phyloP scores from a whole-genome alignment of 169 alveolate genomes.

The Pseudocohnilembus persalinus region DNA sequence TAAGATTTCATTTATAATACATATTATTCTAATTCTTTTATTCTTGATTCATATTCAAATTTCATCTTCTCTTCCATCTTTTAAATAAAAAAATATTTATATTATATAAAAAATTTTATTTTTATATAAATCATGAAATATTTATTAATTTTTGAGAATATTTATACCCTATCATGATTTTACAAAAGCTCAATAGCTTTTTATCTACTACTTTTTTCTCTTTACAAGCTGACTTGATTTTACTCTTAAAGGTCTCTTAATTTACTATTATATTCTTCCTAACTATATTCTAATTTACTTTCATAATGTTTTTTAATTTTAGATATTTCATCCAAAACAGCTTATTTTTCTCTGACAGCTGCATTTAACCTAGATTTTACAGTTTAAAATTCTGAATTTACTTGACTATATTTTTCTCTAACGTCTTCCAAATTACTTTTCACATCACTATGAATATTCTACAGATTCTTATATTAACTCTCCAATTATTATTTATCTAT shows the following conservation, averaged over 20 bases:
- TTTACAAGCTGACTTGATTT: constrained; percentile 6
- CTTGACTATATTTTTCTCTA: constrained; percentile 9
- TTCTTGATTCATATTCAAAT: constrained; percentile 19
- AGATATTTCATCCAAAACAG: constrained; percentile 21
- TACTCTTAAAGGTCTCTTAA: constrained; percentile 3
- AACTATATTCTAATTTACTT: constrained; percentile 26
- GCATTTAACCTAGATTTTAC: constrained; percentile 2
- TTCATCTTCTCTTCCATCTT: constrained; percentile 34
- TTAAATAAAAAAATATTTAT: no score
- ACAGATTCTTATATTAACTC: background rate
- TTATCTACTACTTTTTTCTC: constrained; percentile 23
- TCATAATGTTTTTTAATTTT: constrained; percentile 36
- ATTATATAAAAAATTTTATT: no score
- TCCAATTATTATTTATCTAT: constrained; percentile 14
- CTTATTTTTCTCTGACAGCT: constrained; percentile 6
- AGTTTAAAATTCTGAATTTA: constrained; percentile 19
- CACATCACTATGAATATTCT: constrained; percentile 21
- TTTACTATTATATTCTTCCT: constrained; percentile 32
- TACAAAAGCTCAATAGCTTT: constrained; percentile 19
- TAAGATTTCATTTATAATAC: background rate
- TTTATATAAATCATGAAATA: no score
- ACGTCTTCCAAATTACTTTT: constrained; percentile 24
- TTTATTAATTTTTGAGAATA: no score
- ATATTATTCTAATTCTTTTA: constrained; percentile 16
- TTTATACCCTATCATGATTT: background rate